Percentiles rank a stretch among this genome's conserved stretches.
Conservation (phyloP, 2,329 filamentous ascomycete genomes). For the Sporothrix euskadiensis region DNA sequence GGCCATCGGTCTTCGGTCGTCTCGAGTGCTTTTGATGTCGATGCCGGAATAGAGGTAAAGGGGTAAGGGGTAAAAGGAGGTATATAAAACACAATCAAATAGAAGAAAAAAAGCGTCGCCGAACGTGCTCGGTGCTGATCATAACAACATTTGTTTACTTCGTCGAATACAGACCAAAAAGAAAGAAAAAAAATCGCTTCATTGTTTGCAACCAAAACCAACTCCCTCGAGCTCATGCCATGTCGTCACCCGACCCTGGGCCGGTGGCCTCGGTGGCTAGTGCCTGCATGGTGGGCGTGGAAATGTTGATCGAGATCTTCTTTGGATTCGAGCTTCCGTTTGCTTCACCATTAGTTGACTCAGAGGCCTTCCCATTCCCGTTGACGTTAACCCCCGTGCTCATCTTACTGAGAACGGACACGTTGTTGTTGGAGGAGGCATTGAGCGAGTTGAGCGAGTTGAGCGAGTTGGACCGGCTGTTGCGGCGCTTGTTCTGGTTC, state of each 20-base stretch:
- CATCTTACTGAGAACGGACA: conserved; percentile 16
- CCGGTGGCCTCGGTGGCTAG: conserved; percentile 22
- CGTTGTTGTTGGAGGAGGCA: neutral
- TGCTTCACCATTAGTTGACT: neutral
- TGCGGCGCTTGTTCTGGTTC: conserved; percentile 58
- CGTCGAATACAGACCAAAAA: neutral
- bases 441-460: conserved; percentile 16
- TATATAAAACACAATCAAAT: conserved; percentile 16
- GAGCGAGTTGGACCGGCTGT: conserved; percentile 50
- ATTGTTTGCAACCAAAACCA: neutral
- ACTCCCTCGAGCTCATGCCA: conserved; percentile 15
- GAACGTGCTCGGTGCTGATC: neutral
- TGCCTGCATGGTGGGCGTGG: conserved; percentile 26
- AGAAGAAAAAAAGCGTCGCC: neutral
- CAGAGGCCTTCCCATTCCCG: neutral
- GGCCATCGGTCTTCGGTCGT: too few species aligned
- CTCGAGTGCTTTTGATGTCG: too few species aligned
- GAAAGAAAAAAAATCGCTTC: neutral
- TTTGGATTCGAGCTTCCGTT: neutral
- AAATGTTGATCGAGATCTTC: conserved; percentile 33
- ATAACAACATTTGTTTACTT: neutral
- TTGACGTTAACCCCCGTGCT: neutral
- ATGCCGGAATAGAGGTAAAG: too few species aligned
- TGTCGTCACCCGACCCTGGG: conserved; percentile 25
- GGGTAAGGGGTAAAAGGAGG: neutral